Base-by-base conservation (phyloP, 176 grass and related monocot species). In the Hordeum vulgare region DNA sequence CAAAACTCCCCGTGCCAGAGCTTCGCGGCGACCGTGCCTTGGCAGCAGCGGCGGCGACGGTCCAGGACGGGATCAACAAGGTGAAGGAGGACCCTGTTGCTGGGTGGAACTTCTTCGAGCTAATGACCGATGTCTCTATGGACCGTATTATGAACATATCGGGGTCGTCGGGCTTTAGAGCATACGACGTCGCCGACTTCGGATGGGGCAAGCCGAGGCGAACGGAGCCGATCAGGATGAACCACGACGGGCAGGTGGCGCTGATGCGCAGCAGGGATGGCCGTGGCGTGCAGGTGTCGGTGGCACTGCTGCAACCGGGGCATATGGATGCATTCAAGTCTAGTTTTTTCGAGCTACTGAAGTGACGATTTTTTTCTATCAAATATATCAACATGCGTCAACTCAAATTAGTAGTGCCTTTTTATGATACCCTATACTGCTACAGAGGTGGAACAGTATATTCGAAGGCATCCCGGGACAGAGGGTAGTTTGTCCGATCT, bases 151-250 rank as follows among this genome's bases (percentile, higher is more conserved):
- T 80, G 28, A 89, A 73, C 75, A 45, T 83, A 20, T 51, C 84
- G 14, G 75, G 73, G 0, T 89, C 90, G 33, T 4, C 84, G 13
- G 15, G 54, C 33, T 89, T 92, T 42, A 14, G 58, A 28, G 70
- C 83, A 53, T 90, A 93, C 29, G 87, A 93, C 0, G 56, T 42
- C 10, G 72, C 59, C 35, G 69, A 92, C 53, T 92, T 92, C 61
- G 80, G 90, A n/a, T 92, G 83, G 87, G 90, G 87, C 6, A 86
- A 44, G 26, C 87, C 87, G 21, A 58, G 53, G 8, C 79, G 90
- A 61, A 81, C 85, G 17, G 87, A 89, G 90, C 18, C 62, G 0
- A 24, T 92, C 9, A 84, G 49, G 31, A 81, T 91, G 89, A 85
- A 88, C 85, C 36, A 29, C 14, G 84, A 88, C 23, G 90, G 90